Percentiles rank a stretch among this genome's conserved stretches.
Evolutionary conservation across 192 early-diverging fungal genomes (phyloP).

Genomic region (Coemansia sp.): DNA sequence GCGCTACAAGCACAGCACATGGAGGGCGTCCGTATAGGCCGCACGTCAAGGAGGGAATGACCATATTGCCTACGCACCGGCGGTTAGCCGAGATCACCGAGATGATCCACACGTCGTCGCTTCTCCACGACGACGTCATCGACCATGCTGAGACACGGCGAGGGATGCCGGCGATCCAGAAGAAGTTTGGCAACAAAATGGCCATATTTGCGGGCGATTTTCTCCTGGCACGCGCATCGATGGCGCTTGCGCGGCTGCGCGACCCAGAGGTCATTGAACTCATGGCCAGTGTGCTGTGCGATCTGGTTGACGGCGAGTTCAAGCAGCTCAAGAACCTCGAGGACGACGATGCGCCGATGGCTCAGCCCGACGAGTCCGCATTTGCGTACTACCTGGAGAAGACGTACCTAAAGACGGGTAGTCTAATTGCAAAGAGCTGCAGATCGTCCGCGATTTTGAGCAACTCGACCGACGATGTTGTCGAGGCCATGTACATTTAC

Average conservation of each 20-base stretch:
- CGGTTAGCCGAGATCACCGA: slow-evolving; percentile 96
- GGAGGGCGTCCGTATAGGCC: slow-evolving; percentile 46
- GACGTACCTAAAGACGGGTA: slow-evolving; percentile 94
- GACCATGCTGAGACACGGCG: slow-evolving; percentile 77
- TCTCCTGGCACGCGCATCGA: slow-evolving; percentile 86
- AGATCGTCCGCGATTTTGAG: slow-evolving; percentile 83
- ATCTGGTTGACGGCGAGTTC: slow-evolving; percentile 96
- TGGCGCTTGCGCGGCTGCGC: slow-evolving; percentile 85
- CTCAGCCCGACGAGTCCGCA: slow-evolving; percentile 39
- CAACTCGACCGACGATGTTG: slow-evolving; percentile 67
- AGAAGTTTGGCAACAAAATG: slow-evolving; percentile 96
- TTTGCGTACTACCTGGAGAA: slow-evolving; percentile 95
- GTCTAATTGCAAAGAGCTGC: slow-evolving; percentile 92
- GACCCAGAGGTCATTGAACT: slow-evolving; percentile 93
- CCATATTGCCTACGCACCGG: slow-evolving; percentile 83
- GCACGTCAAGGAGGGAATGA: slow-evolving; percentile 22
- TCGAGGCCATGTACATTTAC: slow-evolving; percentile 81
- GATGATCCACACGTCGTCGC: slow-evolving; percentile 96
- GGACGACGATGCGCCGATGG: slow-evolving; percentile 45
- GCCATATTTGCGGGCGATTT: slow-evolving; percentile 94
- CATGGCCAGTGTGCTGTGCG: slow-evolving; percentile 87
- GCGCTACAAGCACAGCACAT: slow-evolving; percentile 23
- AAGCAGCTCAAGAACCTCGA: slow-evolving; percentile 87
- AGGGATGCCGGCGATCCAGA: slow-evolving; percentile 73
- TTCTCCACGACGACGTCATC: slow-evolving; percentile 94